These are phyloP conservation scores for Spathaspora gorwiae DNA, from an alignment of 805 yeast genomes.

Conservation along the genomic window DNA sequence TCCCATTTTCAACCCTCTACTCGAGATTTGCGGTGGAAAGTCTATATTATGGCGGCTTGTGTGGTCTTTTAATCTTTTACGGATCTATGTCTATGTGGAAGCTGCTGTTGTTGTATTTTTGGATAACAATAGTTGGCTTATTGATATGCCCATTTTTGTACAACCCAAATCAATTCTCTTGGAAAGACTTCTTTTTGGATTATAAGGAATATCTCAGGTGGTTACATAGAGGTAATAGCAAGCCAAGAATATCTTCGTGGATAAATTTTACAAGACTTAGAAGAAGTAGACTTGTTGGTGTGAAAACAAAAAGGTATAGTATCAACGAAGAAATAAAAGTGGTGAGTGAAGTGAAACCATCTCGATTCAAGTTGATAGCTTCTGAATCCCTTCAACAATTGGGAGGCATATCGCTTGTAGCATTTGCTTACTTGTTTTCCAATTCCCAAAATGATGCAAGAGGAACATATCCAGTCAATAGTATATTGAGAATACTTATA, in stretches of 20 bases:
- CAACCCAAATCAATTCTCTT: conserved; percentile 74
- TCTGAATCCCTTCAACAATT: conserved; percentile 39
- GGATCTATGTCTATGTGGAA: conserved; percentile 63
- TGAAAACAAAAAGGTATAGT: conserved; percentile 39
- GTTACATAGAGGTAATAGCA: conserved; percentile 51
- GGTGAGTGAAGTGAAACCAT: conserved; percentile 47
- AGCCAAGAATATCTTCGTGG: conserved; percentile 33
- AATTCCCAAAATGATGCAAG: conserved; percentile 49
- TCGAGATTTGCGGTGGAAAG: conserved; percentile 69
- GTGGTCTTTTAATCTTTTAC: conserved; percentile 49
- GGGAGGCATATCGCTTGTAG: conserved; percentile 27
- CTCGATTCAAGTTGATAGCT: conserved; percentile 38
- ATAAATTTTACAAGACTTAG: conserved; percentile 46
- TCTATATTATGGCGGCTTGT: conserved; percentile 57
- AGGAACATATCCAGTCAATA: conserved; percentile 30
- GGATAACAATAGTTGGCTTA: conserved; percentile 65
- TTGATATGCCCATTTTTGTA: conserved; percentile 68
- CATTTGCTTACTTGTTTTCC: conserved; percentile 47
- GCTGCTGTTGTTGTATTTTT: conserved; percentile 56
- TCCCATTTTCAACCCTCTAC: conserved; percentile 68
- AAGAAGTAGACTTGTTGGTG: conserved; percentile 54
- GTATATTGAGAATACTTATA: conserved; percentile 40
- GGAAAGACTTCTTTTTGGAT: conserved; percentile 66
- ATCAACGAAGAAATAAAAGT: conserved; percentile 35
- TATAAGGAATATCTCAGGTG: conserved; percentile 51